Conservation (phyloP, 2,329 filamentous ascomycete species). For the Exophiala calicioides region DNA sequence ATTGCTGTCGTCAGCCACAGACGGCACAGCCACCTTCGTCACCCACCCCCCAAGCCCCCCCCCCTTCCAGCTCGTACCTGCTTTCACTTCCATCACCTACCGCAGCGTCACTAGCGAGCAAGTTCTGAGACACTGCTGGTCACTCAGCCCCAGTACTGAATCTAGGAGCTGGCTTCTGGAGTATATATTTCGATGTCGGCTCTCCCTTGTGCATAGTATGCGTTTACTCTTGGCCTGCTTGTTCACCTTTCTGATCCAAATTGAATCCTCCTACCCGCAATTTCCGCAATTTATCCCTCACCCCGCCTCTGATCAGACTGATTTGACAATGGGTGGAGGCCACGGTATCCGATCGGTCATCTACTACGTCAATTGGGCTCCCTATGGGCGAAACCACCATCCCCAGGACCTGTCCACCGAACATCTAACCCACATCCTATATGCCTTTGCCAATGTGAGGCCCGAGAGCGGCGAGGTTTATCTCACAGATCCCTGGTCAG, state of each 20-base stretch:
- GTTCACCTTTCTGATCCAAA: constrained; percentile 26
- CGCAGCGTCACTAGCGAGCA: too few relatives aligned
- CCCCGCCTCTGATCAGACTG: neutral
- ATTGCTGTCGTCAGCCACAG: too few relatives aligned
- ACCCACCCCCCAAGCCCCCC: too few relatives aligned
- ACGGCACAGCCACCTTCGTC: too few relatives aligned
- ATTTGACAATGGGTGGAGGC: constrained; percentile 24
- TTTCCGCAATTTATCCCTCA: constrained; percentile 24
- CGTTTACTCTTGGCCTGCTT: constrained; percentile 9
- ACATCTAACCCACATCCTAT: constrained; percentile 84
- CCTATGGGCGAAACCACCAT: constrained; percentile 82
- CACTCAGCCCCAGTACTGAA: constrained; percentile 4
- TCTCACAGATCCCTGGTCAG: constrained; percentile 69
- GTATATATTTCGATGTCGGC: too few relatives aligned
- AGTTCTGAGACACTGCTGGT: too few relatives aligned
- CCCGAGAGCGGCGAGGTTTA: constrained; percentile 79
- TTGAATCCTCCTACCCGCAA: constrained; percentile 36
- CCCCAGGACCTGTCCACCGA: constrained; percentile 79
- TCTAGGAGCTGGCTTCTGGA: neutral
- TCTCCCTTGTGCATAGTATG: too few relatives aligned
- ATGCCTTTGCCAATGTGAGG: constrained; percentile 85
- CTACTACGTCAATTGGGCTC: constrained; percentile 59
- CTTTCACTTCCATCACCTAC: neutral
- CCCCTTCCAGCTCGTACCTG: too few relatives aligned
- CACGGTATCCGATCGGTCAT: constrained; percentile 39